Conservation (phyloP, 2,329 filamentous ascomycete genomes). For the Alternaria infectoria region DNA sequence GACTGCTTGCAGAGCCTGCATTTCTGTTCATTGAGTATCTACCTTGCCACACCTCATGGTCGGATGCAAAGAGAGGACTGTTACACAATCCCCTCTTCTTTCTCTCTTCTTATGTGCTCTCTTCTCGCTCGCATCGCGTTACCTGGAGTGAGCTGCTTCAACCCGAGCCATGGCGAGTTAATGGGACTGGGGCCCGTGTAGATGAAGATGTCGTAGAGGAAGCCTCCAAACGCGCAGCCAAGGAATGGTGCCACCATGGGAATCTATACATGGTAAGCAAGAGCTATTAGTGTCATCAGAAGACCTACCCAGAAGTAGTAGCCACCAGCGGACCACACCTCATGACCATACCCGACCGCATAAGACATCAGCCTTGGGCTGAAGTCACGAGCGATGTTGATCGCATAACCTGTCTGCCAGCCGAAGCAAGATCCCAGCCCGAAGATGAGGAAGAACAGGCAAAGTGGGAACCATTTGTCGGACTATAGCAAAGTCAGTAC, state of each 20-base stretch:
- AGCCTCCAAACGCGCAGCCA: slow-evolving; percentile 52
- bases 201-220: slow-evolving; percentile 52
- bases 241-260: slow-evolving; percentile 75
- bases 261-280: slow-evolving; percentile 55
- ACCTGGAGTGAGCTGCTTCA: slow-evolving; percentile 57
- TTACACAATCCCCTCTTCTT: slow-evolving; percentile 39
- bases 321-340: slow-evolving; percentile 70
- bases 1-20: neutral
- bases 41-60: neutral
- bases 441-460: slow-evolving; percentile 74
- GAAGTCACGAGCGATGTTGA: slow-evolving; percentile 76
- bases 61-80: neutral
- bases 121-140: slow-evolving; percentile 28
- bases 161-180: slow-evolving; percentile 69
- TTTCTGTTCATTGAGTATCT: neutral
- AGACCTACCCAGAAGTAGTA: slow-evolving; percentile 74
- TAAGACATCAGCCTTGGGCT: slow-evolving; percentile 71
- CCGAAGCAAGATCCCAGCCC: slow-evolving; percentile 76
- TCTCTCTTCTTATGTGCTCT: slow-evolving; percentile 32
- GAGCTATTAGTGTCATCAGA: no score
- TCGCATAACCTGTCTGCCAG: slow-evolving; percentile 78
- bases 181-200: slow-evolving; percentile 74
- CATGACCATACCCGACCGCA: slow-evolving; percentile 69
- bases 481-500: neutral
- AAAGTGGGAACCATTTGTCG: slow-evolving; percentile 57